A percentile compares a stretch with the other conserved stretches of the same genome.
phyloP scores from a whole-genome alignment of 202 grass and related monocot genomes.

The Musa balbisiana region DNA sequence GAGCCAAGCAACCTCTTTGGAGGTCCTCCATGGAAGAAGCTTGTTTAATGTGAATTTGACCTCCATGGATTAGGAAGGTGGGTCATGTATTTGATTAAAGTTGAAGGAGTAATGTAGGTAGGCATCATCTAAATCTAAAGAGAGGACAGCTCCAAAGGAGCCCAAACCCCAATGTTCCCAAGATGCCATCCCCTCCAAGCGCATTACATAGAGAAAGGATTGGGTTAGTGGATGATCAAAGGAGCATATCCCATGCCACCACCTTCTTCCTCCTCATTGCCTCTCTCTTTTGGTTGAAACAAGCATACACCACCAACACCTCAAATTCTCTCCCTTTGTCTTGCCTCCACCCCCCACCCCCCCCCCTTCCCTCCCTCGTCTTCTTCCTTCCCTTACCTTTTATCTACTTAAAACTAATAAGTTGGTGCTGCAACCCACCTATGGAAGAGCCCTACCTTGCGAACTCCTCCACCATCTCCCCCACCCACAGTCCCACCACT shows the following conservation, averaged over 20 bases:
- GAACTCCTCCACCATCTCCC: slow-evolving; percentile 10
- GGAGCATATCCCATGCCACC: not conserved
- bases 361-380: not conserved
- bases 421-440: not conserved
- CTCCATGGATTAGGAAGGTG: not conserved
- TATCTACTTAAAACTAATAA: not conserved
- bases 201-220: not conserved
- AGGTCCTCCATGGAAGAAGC: not conserved
- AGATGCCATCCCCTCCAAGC: not conserved
- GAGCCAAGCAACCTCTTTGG: not conserved
- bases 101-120: too few relatives aligned
- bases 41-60: not conserved
- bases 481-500: slow-evolving; percentile 5
- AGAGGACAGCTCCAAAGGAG: not conserved
- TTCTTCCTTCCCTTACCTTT: not conserved
- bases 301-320: not conserved
- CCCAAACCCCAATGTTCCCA: not conserved
- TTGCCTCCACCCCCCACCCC: not conserved
- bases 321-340: not conserved
- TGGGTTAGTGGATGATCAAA: not conserved
- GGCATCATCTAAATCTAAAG: not conserved
- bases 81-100: not conserved
- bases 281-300: not conserved
- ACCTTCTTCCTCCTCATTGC: not conserved
- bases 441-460: slow-evolving; percentile 14